A percentile compares a stretch with the other conserved stretches of the same genome.
Conservation (phyloP, 129 eudicot species). For the Chrysanthemum makinoi region DNA sequence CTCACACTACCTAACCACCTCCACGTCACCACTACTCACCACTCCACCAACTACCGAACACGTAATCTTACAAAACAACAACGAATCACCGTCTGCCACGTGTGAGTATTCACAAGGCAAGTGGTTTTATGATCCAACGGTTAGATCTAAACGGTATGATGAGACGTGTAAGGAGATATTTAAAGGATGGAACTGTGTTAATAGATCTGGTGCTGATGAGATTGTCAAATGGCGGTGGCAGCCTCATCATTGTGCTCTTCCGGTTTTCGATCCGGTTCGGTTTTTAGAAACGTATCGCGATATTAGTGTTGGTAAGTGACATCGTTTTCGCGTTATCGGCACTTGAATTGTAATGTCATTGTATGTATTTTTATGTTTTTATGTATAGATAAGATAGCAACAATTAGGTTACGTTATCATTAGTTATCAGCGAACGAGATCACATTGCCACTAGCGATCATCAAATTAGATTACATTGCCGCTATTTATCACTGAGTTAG, state of each 20-base stretch:
- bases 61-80: neutral
- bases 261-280: slow-evolving; percentile 57
- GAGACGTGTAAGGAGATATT: slow-evolving; percentile 88
- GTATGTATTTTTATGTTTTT: no score
- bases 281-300: slow-evolving; percentile 55
- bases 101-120: slow-evolving; percentile 80
- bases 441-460: neutral
- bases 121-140: slow-evolving; percentile 80
- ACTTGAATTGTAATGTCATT: neutral
- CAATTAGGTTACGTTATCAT: no score
- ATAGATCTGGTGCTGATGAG: slow-evolving; percentile 72
- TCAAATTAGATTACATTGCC: neutral
- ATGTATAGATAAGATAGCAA: no score
- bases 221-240: slow-evolving; percentile 85
- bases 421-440: neutral
- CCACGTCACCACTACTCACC: slow-evolving; percentile 14
- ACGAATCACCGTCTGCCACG: slow-evolving; percentile 13
- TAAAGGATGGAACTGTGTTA: slow-evolving; percentile 90
- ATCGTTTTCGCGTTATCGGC: neutral
- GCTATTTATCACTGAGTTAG: neutral
- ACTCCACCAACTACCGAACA: slow-evolving; percentile 1
- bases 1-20: slow-evolving; percentile 46
- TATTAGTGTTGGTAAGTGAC: slow-evolving; percentile 60
- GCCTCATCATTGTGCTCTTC: slow-evolving; percentile 73
- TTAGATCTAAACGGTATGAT: slow-evolving; percentile 59